These are phyloP conservation scores for Carex myosuroides DNA, from an alignment of 176 grass and related monocot species.

Conservation along the genomic window DNA sequence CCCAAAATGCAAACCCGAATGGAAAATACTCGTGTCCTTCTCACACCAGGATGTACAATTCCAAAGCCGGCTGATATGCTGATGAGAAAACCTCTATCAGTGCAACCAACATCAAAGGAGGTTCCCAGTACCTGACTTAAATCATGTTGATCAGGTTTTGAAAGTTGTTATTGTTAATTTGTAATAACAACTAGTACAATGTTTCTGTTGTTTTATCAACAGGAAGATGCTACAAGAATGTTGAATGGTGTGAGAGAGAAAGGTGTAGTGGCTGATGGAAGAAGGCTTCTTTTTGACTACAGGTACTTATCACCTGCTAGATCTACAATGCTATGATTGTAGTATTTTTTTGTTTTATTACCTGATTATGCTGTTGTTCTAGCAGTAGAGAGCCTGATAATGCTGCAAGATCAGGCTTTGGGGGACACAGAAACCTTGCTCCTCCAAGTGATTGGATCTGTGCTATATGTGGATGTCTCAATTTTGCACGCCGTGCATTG, in stretches of 20 bases:
- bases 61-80: neutral
- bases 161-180: neutral
- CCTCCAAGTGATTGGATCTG: constrained; percentile 94
- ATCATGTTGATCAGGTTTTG: constrained; percentile 3
- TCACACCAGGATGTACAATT: neutral
- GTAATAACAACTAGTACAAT: constrained; percentile 14
- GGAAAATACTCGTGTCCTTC: neutral
- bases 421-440: constrained; percentile 49
- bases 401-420: constrained; percentile 41
- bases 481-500: constrained; percentile 89
- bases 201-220: constrained; percentile 26
- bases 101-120: neutral
- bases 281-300: constrained; percentile 77
- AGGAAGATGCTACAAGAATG: constrained; percentile 92
- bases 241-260: constrained; percentile 64
- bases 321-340: constrained; percentile 14
- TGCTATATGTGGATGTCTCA: constrained; percentile 86
- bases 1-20: neutral
- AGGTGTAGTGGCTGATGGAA: constrained; percentile 73
- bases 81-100: neutral
- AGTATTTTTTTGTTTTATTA: constrained; percentile 1
- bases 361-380: constrained; percentile 33
- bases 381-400: constrained; percentile 93
- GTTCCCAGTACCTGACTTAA: constrained; percentile 4
- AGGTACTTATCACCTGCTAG: constrained; percentile 42